Evolutionary conservation across 441 rosid species (phyloP).

Genomic region (Populus hybrid): DNA sequence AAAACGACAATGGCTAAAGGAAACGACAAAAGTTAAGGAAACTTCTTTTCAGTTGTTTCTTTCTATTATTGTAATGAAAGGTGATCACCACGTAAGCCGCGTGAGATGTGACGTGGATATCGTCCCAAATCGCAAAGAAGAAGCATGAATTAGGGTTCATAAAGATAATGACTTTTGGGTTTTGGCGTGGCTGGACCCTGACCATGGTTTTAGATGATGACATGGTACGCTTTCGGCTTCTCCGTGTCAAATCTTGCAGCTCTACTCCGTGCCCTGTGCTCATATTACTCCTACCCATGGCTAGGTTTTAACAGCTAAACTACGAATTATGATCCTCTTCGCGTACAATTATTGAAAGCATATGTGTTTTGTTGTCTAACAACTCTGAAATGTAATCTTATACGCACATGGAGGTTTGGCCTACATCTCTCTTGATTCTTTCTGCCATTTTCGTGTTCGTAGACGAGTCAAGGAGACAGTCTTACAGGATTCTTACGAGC

Average conservation of each 20-base stretch:
- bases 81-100: conserved; percentile 24
- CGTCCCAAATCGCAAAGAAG: neutral
- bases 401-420: conserved; percentile 3
- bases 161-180: neutral
- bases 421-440: neutral
- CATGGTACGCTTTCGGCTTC: conserved; percentile 27
- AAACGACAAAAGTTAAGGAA: conserved; percentile 6
- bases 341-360: conserved; percentile 8
- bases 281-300: too few relatives aligned
- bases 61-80: neutral
- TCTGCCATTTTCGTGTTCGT: neutral
- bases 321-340: too few relatives aligned
- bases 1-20: neutral
- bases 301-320: too few relatives aligned
- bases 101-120: conserved; percentile 28
- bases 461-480: neutral
- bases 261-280: neutral
- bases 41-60: neutral
- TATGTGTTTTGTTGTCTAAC: neutral
- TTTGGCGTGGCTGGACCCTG: neutral
- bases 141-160: neutral
- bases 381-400: neutral
- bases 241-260: neutral
- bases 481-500: neutral
- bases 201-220: neutral